Evolutionary conservation across 2,329 filamentous ascomycete species (phyloP).

Genomic region (Claviceps quebecensis): DNA sequence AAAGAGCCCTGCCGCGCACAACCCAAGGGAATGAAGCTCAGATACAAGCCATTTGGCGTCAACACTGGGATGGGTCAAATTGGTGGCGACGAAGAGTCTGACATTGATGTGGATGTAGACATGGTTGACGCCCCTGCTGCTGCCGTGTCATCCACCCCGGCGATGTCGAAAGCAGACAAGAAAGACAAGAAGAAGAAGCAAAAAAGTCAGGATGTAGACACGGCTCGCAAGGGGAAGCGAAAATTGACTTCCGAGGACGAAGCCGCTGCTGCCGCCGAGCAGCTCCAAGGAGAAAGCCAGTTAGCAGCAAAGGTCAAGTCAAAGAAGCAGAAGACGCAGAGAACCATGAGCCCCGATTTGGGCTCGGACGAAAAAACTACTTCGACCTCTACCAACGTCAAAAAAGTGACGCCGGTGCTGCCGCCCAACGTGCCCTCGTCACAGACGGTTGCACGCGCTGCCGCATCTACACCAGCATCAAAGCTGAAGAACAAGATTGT

Average conservation of each 20-base stretch:
- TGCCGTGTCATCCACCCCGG: constrained; percentile 9
- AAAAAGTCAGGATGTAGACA: constrained; percentile 6
- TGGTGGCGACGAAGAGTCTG: constrained; percentile 26
- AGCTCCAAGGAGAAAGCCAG: constrained; percentile 20
- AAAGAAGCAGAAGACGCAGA: constrained; percentile 25
- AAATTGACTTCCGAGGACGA: constrained; percentile 26
- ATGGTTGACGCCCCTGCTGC: constrained; percentile 27
- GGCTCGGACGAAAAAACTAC: constrained; percentile 16
- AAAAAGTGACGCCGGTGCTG: constrained; percentile 20
- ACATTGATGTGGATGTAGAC: constrained; percentile 29
- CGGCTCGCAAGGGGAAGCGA: constrained; percentile 22
- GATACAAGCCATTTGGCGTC: constrained; percentile 53
- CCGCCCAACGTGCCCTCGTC: constrained; percentile 17
- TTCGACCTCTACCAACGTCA: constrained; percentile 8
- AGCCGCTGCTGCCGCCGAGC: constrained; percentile 19
- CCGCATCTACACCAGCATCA: constrained; percentile 13
- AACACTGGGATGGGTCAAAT: constrained; percentile 21
- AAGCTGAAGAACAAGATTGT: constrained; percentile 10
- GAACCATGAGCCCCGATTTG: constrained; percentile 20
- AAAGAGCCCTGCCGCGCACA: constrained; percentile 45
- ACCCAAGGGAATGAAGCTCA: constrained; percentile 51
- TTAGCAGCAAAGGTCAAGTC: constrained; percentile 26
- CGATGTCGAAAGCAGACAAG: constrained; percentile 10
- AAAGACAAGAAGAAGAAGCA: constrained; percentile 13
- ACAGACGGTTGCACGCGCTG: constrained; percentile 8